Percentiles rank a stretch among this genome's conserved stretches.
These are phyloP conservation scores for Nepenthes mirabilis DNA, from an alignment of 148 eudicot genomes.

Conservation along the genomic window DNA sequence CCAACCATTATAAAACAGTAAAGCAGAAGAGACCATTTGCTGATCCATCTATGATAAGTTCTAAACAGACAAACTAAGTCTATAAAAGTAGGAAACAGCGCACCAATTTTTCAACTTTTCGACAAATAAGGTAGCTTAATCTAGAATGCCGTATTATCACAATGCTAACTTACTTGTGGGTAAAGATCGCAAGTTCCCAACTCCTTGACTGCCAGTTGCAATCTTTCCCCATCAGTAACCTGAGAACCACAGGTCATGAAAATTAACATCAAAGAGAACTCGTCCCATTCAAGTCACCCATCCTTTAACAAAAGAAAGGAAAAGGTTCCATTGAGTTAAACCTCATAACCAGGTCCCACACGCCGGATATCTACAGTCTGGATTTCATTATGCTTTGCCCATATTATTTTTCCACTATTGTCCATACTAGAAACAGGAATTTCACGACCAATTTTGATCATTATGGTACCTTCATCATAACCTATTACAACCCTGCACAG, in stretches of 20 bases:
- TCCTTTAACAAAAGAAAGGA: background rate
- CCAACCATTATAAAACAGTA: no score
- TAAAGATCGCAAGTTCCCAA: conserved; percentile 97
- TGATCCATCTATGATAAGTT: no score
- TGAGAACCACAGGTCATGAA: conserved; percentile 14
- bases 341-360: conserved; percentile 97
- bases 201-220: conserved; percentile 90
- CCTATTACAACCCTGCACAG: conserved; percentile 67
- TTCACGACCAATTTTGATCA: conserved; percentile 95
- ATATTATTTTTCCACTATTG: conserved; percentile 86
- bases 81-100: no score
- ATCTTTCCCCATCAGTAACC: conserved; percentile 96
- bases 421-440: conserved; percentile 99
- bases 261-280: background rate
- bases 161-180: conserved; percentile 69
- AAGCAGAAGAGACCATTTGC: no score
- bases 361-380: conserved; percentile 93
- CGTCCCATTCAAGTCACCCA: background rate
- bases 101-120: no score
- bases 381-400: conserved; percentile 98
- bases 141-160: no score
- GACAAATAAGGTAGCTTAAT: no score
- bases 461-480: conserved; percentile 89
- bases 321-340: conserved; percentile 10
- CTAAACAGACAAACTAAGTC: no score